Percentiles rank a stretch among this genome's conserved stretches.
Conservation (phyloP, 2,329 filamentous ascomycete species). For the Parastagonospora nodorum region DNA sequence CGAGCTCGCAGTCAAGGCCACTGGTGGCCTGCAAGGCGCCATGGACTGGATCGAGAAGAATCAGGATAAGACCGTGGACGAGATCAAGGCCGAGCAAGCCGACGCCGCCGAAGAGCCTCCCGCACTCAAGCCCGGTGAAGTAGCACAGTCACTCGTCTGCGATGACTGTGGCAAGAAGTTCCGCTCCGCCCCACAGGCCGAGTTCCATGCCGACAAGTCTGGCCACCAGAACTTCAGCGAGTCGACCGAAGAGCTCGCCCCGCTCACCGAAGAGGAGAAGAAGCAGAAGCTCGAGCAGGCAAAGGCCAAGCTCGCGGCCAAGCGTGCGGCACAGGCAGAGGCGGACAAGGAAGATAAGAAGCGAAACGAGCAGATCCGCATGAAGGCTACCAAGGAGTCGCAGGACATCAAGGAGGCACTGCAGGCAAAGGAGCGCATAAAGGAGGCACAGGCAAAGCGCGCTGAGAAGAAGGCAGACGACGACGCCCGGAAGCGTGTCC, state of each 20-base stretch:
- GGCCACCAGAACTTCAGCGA: constrained; percentile 91
- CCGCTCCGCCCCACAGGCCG: constrained; percentile 76
- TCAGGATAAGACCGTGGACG: constrained; percentile 83
- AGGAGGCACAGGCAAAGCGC: constrained; percentile 84
- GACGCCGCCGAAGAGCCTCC: constrained; percentile 57
- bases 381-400: constrained; percentile 86
- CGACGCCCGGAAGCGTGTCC: constrained; percentile 85
- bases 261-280: constrained; percentile 91
- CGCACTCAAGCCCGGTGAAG: constrained; percentile 70
- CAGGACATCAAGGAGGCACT: constrained; percentile 92
- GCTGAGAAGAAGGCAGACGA: constrained; percentile 85
- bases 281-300: constrained; percentile 77
- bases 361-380: constrained; percentile 82
- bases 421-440: constrained; percentile 84
- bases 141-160: constrained; percentile 83
- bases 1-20: constrained; percentile 81
- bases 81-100: constrained; percentile 64
- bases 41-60: constrained; percentile 95
- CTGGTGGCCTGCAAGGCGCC: constrained; percentile 80
- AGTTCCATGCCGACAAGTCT: constrained; percentile 90
- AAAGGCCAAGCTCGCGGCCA: constrained; percentile 71
- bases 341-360: constrained; percentile 82
- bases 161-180: constrained; percentile 96
- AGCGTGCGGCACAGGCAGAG: constrained; percentile 69
- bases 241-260: constrained; percentile 88